Evolutionary conservation across 768 basidiomycete species (phyloP).

Genomic region (Naganishia vishniacii): DNA sequence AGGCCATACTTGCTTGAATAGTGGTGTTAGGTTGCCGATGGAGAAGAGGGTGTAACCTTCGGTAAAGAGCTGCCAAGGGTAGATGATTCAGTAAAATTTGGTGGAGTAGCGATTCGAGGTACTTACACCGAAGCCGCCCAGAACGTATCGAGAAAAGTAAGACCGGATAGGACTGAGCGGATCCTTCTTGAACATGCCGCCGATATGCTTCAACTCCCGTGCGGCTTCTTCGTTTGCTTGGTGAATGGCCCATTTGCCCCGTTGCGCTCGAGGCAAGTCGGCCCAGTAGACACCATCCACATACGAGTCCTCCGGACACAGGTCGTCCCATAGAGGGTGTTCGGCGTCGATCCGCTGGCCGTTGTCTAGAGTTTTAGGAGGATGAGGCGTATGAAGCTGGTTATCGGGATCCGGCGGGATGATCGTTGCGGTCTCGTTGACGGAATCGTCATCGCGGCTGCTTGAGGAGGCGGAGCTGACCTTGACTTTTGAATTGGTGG

Average conservation of each 20-base stretch:
- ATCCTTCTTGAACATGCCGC: conserved; percentile 48
- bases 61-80: conserved; percentile 35
- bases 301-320: conserved; percentile 38
- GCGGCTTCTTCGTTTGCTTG: conserved; percentile 44
- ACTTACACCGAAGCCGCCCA: conserved; percentile 45
- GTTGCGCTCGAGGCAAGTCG: conserved; percentile 43
- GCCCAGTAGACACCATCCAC: conserved; percentile 47
- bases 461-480: not conserved
- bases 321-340: conserved; percentile 32
- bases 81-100: not conserved
- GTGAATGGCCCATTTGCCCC: conserved; percentile 40
- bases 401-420: conserved; percentile 11
- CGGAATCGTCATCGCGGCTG: conserved; percentile 2
- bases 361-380: conserved; percentile 10
- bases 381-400: conserved; percentile 16
- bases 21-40: conserved; percentile 49
- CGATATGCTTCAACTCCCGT: conserved; percentile 43
- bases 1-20: conserved; percentile 49
- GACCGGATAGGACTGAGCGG: conserved; percentile 41
- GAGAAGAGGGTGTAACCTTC: conserved; percentile 51
- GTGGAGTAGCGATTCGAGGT: not conserved
- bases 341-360: conserved; percentile 17
- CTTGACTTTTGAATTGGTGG: not conserved
- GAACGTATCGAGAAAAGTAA: conserved; percentile 49
- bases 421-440: conserved; percentile 5